These are phyloP conservation scores for Bryoerythrophyllum caledonicum DNA, from an alignment of 225 moss, liverwort and hornwort species.

Conservation along the genomic window DNA sequence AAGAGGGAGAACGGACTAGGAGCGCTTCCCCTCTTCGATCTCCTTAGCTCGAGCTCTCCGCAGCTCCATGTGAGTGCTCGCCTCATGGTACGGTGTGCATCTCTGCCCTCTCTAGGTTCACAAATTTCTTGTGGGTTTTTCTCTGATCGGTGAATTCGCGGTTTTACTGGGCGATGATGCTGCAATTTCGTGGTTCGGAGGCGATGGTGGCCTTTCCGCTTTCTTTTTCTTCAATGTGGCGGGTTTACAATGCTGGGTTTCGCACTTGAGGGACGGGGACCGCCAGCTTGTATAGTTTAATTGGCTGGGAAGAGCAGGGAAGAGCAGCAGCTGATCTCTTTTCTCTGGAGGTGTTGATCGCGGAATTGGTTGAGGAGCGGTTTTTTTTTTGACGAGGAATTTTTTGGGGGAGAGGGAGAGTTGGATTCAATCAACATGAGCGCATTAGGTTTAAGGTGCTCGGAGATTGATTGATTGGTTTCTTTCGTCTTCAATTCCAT, in stretches of 20 bases:
- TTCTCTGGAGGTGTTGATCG: not conserved
- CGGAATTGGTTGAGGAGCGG: not conserved
- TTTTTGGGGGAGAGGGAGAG: not conserved
- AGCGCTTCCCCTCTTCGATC: not conserved
- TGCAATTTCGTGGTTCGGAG: not conserved
- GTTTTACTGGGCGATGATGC: no score
- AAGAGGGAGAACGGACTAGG: not conserved
- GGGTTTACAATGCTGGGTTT: conserved; percentile 12
- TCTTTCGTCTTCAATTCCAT: not conserved
- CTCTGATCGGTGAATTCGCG: no score
- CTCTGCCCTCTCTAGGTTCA: not conserved
- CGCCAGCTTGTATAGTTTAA: no score
- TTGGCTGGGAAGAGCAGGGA: no score
- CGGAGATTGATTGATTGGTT: not conserved
- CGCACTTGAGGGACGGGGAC: not conserved
- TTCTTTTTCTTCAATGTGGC: not conserved
- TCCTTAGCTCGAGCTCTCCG: not conserved
- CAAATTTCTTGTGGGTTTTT: no score
- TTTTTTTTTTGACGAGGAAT: no score
- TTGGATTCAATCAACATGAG: not conserved
- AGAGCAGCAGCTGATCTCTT: conserved; percentile 4
- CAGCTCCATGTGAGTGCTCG: no score
- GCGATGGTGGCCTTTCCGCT: not conserved
- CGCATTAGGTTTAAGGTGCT: conserved; percentile 17
- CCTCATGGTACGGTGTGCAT: no score